Evolutionary conservation across 208 protist genomes (phyloP).

Genomic region (Trypanosoma congolense): DNA sequence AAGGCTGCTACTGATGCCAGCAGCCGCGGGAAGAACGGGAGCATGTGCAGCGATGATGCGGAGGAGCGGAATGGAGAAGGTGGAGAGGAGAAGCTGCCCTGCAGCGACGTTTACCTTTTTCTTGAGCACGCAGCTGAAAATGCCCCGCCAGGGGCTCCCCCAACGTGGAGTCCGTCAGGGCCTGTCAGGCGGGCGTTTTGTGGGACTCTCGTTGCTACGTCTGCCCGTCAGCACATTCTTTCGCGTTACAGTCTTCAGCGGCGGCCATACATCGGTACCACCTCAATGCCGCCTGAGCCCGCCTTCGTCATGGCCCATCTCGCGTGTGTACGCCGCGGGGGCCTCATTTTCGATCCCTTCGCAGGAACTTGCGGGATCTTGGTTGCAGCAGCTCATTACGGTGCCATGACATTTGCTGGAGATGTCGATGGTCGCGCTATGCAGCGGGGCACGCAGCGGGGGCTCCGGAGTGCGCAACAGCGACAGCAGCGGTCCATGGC

Average conservation of each 20-base stretch:
- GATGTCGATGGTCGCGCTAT: slow-evolving; percentile 89
- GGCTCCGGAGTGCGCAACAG: slow-evolving; percentile 51
- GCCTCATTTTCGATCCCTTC: slow-evolving; percentile 91
- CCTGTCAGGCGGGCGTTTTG: slow-evolving; percentile 50
- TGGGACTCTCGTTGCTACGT: slow-evolving; percentile 28
- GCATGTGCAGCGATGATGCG: too few species aligned
- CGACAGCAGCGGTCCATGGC: slow-evolving; percentile 66
- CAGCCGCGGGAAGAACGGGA: background rate
- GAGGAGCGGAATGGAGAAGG: background rate
- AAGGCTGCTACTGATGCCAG: background rate
- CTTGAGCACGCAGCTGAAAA: slow-evolving; percentile 53
- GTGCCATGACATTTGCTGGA: slow-evolving; percentile 80
- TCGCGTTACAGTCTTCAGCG: slow-evolving; percentile 73
- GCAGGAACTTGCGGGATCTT: slow-evolving; percentile 90
- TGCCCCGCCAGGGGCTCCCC: slow-evolving; percentile 30
- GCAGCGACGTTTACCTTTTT: slow-evolving; percentile 37
- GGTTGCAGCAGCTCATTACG: slow-evolving; percentile 78
- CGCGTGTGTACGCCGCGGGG: slow-evolving; percentile 40
- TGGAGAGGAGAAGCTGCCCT: slow-evolving; percentile 20
- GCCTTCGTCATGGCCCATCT: slow-evolving; percentile 90
- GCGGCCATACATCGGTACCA: slow-evolving; percentile 93
- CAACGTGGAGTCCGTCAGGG: slow-evolving; percentile 27
- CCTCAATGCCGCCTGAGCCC: slow-evolving; percentile 94
- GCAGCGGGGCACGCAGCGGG: slow-evolving; percentile 54
- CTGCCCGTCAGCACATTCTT: slow-evolving; percentile 41